phyloP scores from a whole-genome alignment of 1,284 basidiomycete species.

The Coniferiporia sulphurascens region DNA sequence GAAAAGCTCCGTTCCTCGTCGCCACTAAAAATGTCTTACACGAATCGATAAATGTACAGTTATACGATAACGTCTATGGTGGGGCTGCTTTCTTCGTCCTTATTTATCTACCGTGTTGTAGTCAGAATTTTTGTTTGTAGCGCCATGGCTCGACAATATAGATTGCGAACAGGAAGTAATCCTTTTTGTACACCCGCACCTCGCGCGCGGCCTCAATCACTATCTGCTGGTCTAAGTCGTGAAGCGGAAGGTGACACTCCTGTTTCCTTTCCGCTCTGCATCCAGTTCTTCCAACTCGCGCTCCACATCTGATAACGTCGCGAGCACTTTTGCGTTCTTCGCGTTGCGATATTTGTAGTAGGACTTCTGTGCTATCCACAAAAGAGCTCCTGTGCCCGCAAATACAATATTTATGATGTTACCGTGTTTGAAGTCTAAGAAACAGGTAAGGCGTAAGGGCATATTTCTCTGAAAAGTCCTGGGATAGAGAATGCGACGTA shows the following conservation, averaged over 20 bases:
- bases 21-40: neutral
- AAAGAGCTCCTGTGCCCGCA: constrained; percentile 28
- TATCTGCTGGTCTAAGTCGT: constrained; percentile 24
- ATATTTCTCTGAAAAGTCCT: too few species aligned
- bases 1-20: neutral
- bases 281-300: constrained; percentile 25
- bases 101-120: neutral
- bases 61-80: neutral
- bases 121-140: too few species aligned
- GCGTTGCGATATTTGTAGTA: constrained; percentile 29
- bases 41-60: neutral
- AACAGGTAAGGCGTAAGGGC: neutral
- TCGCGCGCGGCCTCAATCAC: too few species aligned
- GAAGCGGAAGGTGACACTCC: constrained; percentile 30
- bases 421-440: constrained; percentile 31
- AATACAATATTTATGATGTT: constrained; percentile 37
- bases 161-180: too few species aligned
- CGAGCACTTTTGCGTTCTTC: constrained; percentile 23
- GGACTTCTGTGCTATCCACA: constrained; percentile 34
- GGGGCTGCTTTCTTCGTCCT: neutral
- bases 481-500: constrained; percentile 16
- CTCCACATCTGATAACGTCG: constrained; percentile 24
- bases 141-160: neutral
- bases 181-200: neutral
- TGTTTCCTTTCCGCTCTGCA: constrained; percentile 30